Conservation (phyloP, 106 monocot genomes). For the Dendrobium nobile region DNA sequence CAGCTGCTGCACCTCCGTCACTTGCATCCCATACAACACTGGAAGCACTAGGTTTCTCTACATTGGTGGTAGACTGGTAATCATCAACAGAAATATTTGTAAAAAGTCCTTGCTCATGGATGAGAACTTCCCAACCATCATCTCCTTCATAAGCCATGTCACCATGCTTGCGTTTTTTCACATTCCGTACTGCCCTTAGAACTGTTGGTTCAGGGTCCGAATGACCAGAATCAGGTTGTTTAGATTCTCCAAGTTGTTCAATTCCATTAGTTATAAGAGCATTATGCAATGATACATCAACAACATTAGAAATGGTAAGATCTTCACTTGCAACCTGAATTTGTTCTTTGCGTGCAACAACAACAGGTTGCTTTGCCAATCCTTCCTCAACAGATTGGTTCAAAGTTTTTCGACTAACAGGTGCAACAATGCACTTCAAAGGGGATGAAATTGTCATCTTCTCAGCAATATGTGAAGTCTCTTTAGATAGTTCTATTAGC, state of each 20-base stretch:
- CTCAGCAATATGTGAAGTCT: neutral
- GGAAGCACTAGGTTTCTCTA: conserved; percentile 25
- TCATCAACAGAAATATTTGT: conserved; percentile 21
- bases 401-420: neutral
- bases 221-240: conserved; percentile 10
- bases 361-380: conserved; percentile 4
- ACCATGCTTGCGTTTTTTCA: conserved; percentile 49
- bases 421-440: neutral
- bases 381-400: conserved; percentile 7
- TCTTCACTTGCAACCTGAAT: conserved; percentile 6
- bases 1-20: conserved; percentile 46
- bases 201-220: conserved; percentile 29
- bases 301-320: conserved; percentile 7
- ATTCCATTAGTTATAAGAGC: conserved; percentile 6
- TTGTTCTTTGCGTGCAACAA: conserved; percentile 17
- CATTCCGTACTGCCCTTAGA: conserved; percentile 24
- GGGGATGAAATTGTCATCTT: conserved; percentile 3
- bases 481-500: conserved; percentile 1
- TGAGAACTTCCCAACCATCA: conserved; percentile 73
- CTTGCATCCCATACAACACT: conserved; percentile 14
- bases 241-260: conserved; percentile 10
- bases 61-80: conserved; percentile 27
- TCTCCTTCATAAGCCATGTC: conserved; percentile 99
- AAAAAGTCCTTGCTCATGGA: conserved; percentile 50
- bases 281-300: conserved; percentile 1